Conservation (phyloP, 176 grass and related monocot species). For the Cenchrus purpureus region DNA sequence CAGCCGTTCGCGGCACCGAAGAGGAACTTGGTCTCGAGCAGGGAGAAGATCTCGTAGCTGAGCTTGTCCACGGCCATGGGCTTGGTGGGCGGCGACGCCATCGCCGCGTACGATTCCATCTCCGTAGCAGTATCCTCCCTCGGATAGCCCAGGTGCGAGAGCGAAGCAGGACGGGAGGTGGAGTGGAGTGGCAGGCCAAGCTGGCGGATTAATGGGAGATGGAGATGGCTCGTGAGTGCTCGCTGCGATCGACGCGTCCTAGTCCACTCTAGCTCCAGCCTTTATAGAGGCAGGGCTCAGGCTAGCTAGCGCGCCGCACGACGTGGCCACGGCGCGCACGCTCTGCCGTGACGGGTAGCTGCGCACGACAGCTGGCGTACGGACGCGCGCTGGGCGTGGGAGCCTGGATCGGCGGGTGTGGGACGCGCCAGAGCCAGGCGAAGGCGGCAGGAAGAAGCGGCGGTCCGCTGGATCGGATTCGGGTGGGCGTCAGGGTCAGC, state of each 20-base stretch:
- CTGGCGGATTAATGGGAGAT: not conserved
- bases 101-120: constrained; percentile 39
- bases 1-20: constrained; percentile 41
- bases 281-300: constrained; percentile 19
- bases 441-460: constrained; percentile 45
- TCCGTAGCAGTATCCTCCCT: too few species aligned
- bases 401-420: not conserved
- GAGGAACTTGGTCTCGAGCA: constrained; percentile 76
- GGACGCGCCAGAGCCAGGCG: constrained; percentile 17
- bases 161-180: not conserved
- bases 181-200: not conserved
- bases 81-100: constrained; percentile 30
- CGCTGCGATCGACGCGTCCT: constrained; percentile 13
- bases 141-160: not conserved
- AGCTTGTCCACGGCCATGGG: constrained; percentile 54
- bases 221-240: not conserved
- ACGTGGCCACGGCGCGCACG: constrained; percentile 21
- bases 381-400: constrained; percentile 26
- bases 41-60: constrained; percentile 73
- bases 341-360: not conserved
- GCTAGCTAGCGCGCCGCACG: not conserved
- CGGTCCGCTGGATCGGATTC: constrained; percentile 24
- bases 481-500: not conserved
- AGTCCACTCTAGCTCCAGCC: not conserved
- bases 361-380: constrained; percentile 35